phyloP scores from a whole-genome alignment of 2,329 filamentous ascomycete genomes.

The Aspergillus brunneoviolaceus region DNA sequence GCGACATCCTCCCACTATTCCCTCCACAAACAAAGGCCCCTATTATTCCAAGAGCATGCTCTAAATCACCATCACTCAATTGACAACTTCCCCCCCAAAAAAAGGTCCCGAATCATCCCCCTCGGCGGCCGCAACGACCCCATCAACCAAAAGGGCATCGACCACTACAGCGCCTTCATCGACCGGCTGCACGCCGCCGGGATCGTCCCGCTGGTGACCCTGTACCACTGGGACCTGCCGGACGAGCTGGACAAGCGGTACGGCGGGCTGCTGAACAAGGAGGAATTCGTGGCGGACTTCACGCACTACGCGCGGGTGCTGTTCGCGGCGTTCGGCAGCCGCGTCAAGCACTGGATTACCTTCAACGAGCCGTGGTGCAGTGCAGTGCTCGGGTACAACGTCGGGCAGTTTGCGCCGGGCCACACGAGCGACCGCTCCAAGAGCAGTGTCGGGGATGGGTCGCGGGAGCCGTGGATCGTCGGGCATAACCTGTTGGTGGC shows the following conservation, averaged over 20 bases:
- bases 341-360: slow-evolving; percentile 85
- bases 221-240: slow-evolving; percentile 88
- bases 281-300: slow-evolving; percentile 80
- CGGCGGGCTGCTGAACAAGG: slow-evolving; percentile 74
- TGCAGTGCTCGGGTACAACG: slow-evolving; percentile 75
- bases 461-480: slow-evolving; percentile 76
- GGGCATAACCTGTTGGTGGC: slow-evolving; percentile 79
- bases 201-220: slow-evolving; percentile 77
- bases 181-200: slow-evolving; percentile 74
- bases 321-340: slow-evolving; percentile 69
- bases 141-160: slow-evolving; percentile 73
- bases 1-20: not conserved
- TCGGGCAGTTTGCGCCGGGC: slow-evolving; percentile 78
- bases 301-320: slow-evolving; percentile 74
- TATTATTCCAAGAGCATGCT: no score
- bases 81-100: slow-evolving; percentile 13
- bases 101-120: slow-evolving; percentile 71
- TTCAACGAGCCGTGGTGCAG: slow-evolving; percentile 91
- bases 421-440: slow-evolving; percentile 72
- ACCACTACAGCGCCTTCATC: slow-evolving; percentile 76
- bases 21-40: no score
- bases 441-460: slow-evolving; percentile 69
- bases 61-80: not conserved
- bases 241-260: slow-evolving; percentile 77
- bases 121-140: slow-evolving; percentile 80